Base-by-base conservation (phyloP, 2,329 filamentous ascomycete genomes). In the Diaporthe citri region DNA sequence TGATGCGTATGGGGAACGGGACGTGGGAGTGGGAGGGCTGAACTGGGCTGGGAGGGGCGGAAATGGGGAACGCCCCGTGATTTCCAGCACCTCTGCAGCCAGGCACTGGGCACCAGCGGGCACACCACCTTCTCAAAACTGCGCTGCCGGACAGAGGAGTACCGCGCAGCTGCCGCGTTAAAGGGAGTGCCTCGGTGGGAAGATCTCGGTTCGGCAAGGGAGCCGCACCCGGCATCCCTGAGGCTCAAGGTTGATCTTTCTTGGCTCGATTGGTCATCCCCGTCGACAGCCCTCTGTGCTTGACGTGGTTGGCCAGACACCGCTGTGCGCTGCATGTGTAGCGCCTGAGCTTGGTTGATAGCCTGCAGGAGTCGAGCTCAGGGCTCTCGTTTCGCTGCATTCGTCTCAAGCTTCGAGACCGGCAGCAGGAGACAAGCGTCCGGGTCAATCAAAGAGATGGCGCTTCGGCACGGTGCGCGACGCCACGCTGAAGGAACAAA, bases 131-230 rank as follows among this genome's bases (percentile, higher is more conserved):
- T 12, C 34, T 25, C 22, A 52, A 25, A 52, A 22, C 31, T 28
- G 7, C 31, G 46, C 64, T 20, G 46, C 22, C 15, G 1, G 13
- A 25, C 34, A 39, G 22, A 31, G 15, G 46, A 52, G 46, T 39
- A 39, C 64, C 34, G 46, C 22, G 60, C 60, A 34, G 59, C 59
- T 51, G 43, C 46, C 46, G 64, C 64, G 64, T 52, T 25, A 67
- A 48, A 52, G 22, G 31, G 25, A 34, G 46, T n/a, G 52, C 46
- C 46, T 67, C 64, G 64, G 64, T 67, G 31, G 15, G 46, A 52
- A 39, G 34, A 67, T 67, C 64, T 67, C 64, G 64, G 64, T 67
- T 67, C 64, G 64, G 64, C 64, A 52, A 52, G 22, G 64, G 31
- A n/a, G 22, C 64, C 64, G 64, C 48, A 28, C 64, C 64, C 17